phyloP scores from a whole-genome alignment of 2,329 filamentous ascomycete species.

The Esteya vermicola region DNA sequence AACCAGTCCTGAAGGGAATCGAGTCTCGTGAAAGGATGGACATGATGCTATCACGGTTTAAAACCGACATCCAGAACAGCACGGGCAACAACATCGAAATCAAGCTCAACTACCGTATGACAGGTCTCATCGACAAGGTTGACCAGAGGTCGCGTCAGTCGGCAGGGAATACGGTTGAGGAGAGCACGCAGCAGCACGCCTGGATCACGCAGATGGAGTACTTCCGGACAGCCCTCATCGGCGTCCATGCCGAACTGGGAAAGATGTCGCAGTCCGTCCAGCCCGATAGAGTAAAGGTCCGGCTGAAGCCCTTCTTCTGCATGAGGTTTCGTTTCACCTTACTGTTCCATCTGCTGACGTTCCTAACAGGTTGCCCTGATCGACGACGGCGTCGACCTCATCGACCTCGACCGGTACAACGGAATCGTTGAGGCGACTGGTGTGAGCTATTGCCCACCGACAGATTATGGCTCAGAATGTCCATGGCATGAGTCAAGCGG shows the following conservation, averaged over 20 bases:
- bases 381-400: constrained; percentile 22
- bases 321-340: too few species aligned
- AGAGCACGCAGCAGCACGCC: constrained; percentile 11
- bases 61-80: background rate
- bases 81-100: background rate
- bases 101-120: background rate
- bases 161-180: constrained; percentile 2
- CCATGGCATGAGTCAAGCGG: constrained; percentile 16
- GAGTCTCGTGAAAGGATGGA: constrained; percentile 1
- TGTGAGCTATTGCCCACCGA: constrained; percentile 14
- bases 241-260: background rate
- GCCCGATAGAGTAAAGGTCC: constrained; percentile 13
- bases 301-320: too few species aligned
- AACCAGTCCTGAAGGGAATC: background rate
- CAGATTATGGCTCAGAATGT: constrained; percentile 8
- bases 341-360: background rate
- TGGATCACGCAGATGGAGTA: constrained; percentile 16
- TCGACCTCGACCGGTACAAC: constrained; percentile 11
- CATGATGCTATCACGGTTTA: background rate
- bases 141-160: background rate
- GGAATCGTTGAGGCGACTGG: constrained; percentile 13
- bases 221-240: constrained; percentile 10
- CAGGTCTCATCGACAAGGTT: background rate
- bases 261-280: constrained; percentile 6
- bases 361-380: constrained; percentile 17